phyloP scores from a whole-genome alignment of 768 basidiomycete genomes.

The Paxillus ammoniavirescens region DNA sequence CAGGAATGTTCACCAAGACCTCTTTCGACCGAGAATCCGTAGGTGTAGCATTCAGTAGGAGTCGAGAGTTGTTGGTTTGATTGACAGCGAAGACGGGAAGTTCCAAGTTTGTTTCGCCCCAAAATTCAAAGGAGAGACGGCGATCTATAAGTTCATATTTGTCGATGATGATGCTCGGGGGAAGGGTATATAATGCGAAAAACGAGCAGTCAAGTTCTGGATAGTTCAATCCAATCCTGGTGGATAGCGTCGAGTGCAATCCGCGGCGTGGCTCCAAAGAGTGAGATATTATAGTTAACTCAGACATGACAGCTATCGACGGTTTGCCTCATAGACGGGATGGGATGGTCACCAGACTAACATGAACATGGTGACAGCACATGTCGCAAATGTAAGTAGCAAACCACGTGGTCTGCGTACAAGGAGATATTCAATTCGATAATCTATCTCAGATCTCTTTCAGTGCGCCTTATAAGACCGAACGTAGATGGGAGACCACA shows the following conservation, averaged over 20 bases:
- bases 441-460: too few relatives aligned
- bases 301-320: constrained; percentile 8
- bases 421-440: too few relatives aligned
- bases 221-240: constrained; percentile 14
- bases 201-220: constrained; percentile 22
- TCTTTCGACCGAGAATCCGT: constrained; percentile 4
- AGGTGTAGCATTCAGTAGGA: constrained; percentile 32
- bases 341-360: too few relatives aligned
- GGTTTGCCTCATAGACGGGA: too few relatives aligned
- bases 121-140: constrained; percentile 32
- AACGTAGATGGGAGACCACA: constrained; percentile 15
- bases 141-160: constrained; percentile 40
- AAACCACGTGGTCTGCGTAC: too few relatives aligned
- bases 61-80: constrained; percentile 20
- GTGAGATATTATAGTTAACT: constrained; percentile 12
- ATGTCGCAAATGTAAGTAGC: too few relatives aligned
- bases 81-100: constrained; percentile 39
- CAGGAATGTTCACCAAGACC: constrained; percentile 34
- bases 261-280: constrained; percentile 23
- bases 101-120: constrained; percentile 42
- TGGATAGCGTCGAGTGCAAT: constrained; percentile 32
- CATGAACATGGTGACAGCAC: too few relatives aligned
- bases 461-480: background rate
- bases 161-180: constrained; percentile 43
- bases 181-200: constrained; percentile 35